Base-by-base conservation (phyloP, 2,329 filamentous ascomycete genomes). In the Neonectria coccinea region DNA sequence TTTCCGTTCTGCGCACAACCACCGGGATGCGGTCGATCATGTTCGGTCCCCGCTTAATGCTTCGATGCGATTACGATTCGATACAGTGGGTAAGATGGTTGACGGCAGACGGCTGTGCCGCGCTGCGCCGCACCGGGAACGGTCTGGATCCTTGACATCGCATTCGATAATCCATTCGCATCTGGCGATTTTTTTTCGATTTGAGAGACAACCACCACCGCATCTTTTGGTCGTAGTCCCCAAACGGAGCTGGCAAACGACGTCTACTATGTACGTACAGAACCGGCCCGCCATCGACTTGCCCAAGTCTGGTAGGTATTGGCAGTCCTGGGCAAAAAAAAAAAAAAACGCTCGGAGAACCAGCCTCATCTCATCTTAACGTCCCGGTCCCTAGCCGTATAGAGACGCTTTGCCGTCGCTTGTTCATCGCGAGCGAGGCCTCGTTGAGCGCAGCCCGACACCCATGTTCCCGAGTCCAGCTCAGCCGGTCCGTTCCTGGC, bases 281-380 rank as follows among this genome's bases (percentile, higher is more conserved):
- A 27, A 48, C 27, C 27, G 27, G 31, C n/a, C 31, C n/a, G 42
- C 31, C 48, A 31, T 27, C 29, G 42, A 29, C n/a, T 42, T 42
- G 39, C 7, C 39, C 39, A 20, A 11, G 39, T 20, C 18, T 42
- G 9, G 39, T 18, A 42, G 39, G 39, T 20, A 42, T 42, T 42
- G 18, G 8, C 39, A 41, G 57, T 20, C 27, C 39, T 18, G 16
- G 25, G 41, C 16, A 31, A 1, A 5, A 25, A 25, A 6, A 25
- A 25, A 25, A 25, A 25, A 25, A 25, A 31, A 29, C 48, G 22
- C 41, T 22, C 42, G 12, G 42, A 47, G 16, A 6, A 44, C 50
- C 57, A 60, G 27, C 57, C 57, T 60, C 57, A 48, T 54, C 29
- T 48, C 42, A 53, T 54, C 57, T 33, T 44, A 31, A 44, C 18